Percentiles rank a stretch among this genome's conserved stretches.
Evolutionary conservation across 2,329 filamentous ascomycete species (phyloP).

Genomic region (Hypoxylon sp.): DNA sequence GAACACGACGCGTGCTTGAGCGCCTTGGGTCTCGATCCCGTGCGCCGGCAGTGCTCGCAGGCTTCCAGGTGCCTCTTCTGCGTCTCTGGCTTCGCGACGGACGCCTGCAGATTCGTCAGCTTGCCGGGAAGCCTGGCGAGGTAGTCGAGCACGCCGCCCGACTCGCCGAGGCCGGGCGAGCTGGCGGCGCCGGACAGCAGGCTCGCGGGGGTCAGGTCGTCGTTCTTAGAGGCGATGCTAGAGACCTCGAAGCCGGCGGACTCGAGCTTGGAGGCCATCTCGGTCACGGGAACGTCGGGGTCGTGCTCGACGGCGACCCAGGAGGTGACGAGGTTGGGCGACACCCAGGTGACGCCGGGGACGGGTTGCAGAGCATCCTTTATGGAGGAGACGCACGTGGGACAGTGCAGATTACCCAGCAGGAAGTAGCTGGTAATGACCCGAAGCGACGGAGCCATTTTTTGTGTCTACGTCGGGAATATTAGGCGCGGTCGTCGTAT

Average conservation of each 20-base stretch:
- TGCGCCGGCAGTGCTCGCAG: constrained; percentile 52
- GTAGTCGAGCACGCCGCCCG: constrained; percentile 37
- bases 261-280: constrained; percentile 57
- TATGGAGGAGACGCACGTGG: constrained; percentile 75
- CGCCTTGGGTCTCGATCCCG: constrained; percentile 20
- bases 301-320: constrained; percentile 63
- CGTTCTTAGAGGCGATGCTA: constrained; percentile 51
- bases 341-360: constrained; percentile 62
- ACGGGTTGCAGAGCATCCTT: constrained; percentile 62
- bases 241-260: constrained; percentile 67
- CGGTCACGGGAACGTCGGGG: constrained; percentile 53
- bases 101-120: constrained; percentile 27
- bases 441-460: constrained; percentile 39
- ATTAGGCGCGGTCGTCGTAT: constrained; percentile 10
- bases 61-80: constrained; percentile 51
- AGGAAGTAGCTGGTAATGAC: constrained; percentile 66
- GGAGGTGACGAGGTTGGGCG: constrained; percentile 75
- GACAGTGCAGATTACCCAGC: constrained; percentile 79
- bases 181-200: constrained; percentile 20
- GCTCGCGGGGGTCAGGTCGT: constrained; percentile 39
- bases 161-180: constrained; percentile 16
- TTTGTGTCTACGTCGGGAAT: constrained; percentile 20
- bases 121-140: constrained; percentile 42
- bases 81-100: constrained; percentile 32
- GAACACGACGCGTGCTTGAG: constrained; percentile 3